Conservation (phyloP, 2,329 filamentous ascomycete genomes). For the Monilinia fructigena region DNA sequence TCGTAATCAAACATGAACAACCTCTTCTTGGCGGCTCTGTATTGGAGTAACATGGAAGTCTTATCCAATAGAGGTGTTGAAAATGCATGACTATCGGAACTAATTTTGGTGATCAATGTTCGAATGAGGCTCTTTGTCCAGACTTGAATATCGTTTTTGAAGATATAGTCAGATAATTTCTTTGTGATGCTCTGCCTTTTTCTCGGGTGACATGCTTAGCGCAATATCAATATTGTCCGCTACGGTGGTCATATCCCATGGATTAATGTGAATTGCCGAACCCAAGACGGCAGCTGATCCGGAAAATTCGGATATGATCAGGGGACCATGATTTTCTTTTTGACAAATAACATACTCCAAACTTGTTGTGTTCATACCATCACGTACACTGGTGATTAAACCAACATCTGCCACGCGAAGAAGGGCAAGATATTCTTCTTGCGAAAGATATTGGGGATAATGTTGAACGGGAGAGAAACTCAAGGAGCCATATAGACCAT, state of each 20-base stretch:
- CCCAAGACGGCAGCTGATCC: slow-evolving; percentile 84
- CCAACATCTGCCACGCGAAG: slow-evolving; percentile 86
- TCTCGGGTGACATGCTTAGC: slow-evolving; percentile 68
- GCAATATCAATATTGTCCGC: slow-evolving; percentile 80
- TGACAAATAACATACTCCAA: slow-evolving; percentile 94
- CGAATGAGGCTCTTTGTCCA: slow-evolving; percentile 82
- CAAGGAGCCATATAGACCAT: slow-evolving; percentile 83
- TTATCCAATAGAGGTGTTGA: slow-evolving; percentile 82
- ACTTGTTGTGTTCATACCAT: slow-evolving; percentile 97
- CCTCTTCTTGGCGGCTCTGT: slow-evolving; percentile 71
- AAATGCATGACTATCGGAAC: slow-evolving; percentile 70
- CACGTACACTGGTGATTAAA: slow-evolving; percentile 90
- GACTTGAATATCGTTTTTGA: slow-evolving; percentile 77
- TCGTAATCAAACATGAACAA: slow-evolving; percentile 99
- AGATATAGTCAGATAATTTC: slow-evolving; percentile 79
- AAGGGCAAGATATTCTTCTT: slow-evolving; percentile 93
- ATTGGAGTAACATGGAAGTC: slow-evolving; percentile 67
- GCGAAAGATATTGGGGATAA: slow-evolving; percentile 87
- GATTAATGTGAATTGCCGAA: slow-evolving; percentile 93
- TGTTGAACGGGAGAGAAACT: slow-evolving; percentile 90
- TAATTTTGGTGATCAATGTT: slow-evolving; percentile 76
- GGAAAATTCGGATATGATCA: slow-evolving; percentile 96
- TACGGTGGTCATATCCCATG: slow-evolving; percentile 85
- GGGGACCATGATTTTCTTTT: slow-evolving; percentile 77
- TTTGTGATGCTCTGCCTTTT: slow-evolving; percentile 68